Base-by-base conservation (phyloP, 2,329 filamentous ascomycete genomes). In the Fusarium tanahbumbuense region DNA sequence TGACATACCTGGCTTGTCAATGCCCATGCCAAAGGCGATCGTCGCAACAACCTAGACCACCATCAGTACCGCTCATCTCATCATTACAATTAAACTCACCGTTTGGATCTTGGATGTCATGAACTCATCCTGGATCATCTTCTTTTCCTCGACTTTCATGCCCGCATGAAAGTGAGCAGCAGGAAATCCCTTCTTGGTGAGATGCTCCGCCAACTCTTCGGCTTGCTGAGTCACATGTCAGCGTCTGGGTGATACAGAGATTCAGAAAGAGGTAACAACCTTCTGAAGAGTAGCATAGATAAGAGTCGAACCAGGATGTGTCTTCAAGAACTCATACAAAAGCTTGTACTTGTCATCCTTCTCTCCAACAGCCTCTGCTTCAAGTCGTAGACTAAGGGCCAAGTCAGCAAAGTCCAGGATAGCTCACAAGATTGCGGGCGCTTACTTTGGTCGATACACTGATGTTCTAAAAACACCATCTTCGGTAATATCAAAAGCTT, bases 281-380 rank as follows among this genome's bases (percentile, higher is more conserved):
- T 83, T 84, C 61, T 89, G 88, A 1, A 85, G 74, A 0, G 87
- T 89, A 2, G 89, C 87, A 57, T 91, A 91, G 15, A 91, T 81
- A 23, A 91, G 85, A 0, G 86, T 86, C 4, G 88, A 81, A 0
- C 88, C 89, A 2, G 81, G 79, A 58, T 89, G 81, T 1, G 80
- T 68, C 32, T 77, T 78, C 11, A 91, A 77, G 63, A 89, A 89
- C 0, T 76, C 63, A 34, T 82, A 80, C 13, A 87, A 73, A 45
- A 79, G 78, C 3, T 82, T 78, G 44, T 82, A 81, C 52, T 86
- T 85, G 4, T 85, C 83, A 10, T 82, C 69, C 41, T 83, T 83
- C 1, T 70, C 79, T 7, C 71, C 54, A 8, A 83, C 80, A 0
- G 83, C 78, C 67, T 84, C 79, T 3, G 84, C 87, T n/a, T 85